Evolutionary conservation across 768 basidiomycete species (phyloP), one percentile per base, ranked within the genome.

Genomic region (Termitomyces eurrhizus): DNA sequence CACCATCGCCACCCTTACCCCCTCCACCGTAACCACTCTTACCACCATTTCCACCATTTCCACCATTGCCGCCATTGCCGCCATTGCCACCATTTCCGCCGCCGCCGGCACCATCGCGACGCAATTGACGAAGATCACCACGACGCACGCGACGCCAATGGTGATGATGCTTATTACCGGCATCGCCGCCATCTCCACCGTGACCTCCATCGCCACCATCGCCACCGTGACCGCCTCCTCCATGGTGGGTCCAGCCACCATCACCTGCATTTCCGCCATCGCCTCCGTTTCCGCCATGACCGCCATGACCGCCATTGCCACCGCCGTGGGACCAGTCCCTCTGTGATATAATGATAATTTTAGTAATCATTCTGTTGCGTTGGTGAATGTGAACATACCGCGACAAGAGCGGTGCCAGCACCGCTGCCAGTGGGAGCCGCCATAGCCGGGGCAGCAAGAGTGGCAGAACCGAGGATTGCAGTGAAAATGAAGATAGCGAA

Each of bases 401-500:
- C 32, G 9, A 35, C 51, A 21, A 58, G 44, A 35, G 24, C 56
- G 1, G 50, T 24, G 35, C 46, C 56, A 58, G 57, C 46, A 39
- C 52, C n/a, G 52, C 52, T 52, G 11, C 21, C 42, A 33, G 56
- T 37, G 14, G 62, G 62, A 29, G 57, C 57, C 32, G 57, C 57
- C 52, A 56, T 51, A 11, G 16, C 45, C 8, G 62, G 58, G 41
- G 53, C 49, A 32, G 44, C 24, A 48, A 62, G 58, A 21, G 49
- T 36, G 29, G 35, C 33, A 46, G 48, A 56, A 41, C 62, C 41
- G 12, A 62, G 39, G 18, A 62, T 33, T 18, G 58, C 54, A 50
- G 58, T 18, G 14, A 62, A 35, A 56, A 49, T 33, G 48, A 59
- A 56, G 26, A 62, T 39, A 50, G 37, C 33, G 49, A 62, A 46